A percentile compares a stretch with the other conserved stretches of the same genome.
Conservation (phyloP, 371 early-diverging fungal genomes). For the Lichtheimia ramosa region DNA sequence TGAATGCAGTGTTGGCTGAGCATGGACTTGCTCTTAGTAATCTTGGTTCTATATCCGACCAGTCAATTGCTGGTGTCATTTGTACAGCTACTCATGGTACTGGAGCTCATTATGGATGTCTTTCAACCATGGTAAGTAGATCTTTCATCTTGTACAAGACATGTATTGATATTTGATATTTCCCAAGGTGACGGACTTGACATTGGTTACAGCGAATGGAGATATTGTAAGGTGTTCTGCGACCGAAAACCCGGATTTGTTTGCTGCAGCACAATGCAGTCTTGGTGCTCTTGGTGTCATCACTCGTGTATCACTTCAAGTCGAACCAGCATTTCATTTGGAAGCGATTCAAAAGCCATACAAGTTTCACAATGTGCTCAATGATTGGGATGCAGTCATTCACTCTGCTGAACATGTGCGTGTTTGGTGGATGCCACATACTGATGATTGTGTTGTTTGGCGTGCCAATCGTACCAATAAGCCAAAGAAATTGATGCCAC, state of each 20-base stretch:
- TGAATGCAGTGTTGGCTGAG: conserved; percentile 61
- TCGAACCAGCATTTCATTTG: conserved; percentile 68
- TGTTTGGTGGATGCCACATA: conserved; percentile 88
- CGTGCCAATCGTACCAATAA: conserved; percentile 67
- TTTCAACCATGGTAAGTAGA: conserved; percentile 63
- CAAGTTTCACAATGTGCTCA: conserved; percentile 56
- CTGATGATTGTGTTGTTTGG: conserved; percentile 78
- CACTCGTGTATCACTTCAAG: conserved; percentile 69
- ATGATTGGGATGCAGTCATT: conserved; percentile 56
- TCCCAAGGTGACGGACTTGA: conserved; percentile 53
- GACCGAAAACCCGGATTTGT: conserved; percentile 49
- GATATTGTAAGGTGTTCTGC: conserved; percentile 50
- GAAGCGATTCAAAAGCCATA: conserved; percentile 71
- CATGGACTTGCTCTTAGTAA: conserved; percentile 70
- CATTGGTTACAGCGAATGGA: conserved; percentile 64
- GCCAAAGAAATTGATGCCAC: conserved; percentile 22
- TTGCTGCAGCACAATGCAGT: conserved; percentile 73
- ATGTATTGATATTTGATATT: neutral
- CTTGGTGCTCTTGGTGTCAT: conserved; percentile 81
- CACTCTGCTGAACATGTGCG: conserved; percentile 78
- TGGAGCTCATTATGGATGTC: conserved; percentile 67
- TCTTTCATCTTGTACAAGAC: neutral
- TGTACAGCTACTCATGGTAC: conserved; percentile 85
- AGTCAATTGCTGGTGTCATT: conserved; percentile 76
- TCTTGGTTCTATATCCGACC: conserved; percentile 85